A percentile compares a stretch with the other conserved stretches of the same genome.
Conservation (phyloP, 179 eudicot species). For the Heliamphora pulchella region DNA sequence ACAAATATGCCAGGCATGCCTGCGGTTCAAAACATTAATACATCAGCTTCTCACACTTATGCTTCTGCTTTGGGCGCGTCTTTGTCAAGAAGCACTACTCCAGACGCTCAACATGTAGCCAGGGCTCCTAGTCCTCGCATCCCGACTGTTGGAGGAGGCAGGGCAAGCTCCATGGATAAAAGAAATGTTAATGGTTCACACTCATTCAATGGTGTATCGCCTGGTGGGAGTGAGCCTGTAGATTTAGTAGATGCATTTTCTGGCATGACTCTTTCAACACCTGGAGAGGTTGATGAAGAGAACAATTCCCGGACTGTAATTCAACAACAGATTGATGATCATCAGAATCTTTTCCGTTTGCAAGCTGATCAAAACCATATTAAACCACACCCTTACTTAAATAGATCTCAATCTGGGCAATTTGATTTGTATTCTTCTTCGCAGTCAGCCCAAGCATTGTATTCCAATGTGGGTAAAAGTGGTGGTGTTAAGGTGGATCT, state of each 20-base stretch:
- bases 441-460: constrained; percentile 26
- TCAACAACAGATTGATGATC: constrained; percentile 38
- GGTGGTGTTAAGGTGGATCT: constrained; percentile 31
- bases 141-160: constrained; percentile 57
- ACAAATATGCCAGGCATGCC: constrained; percentile 35
- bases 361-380: constrained; percentile 34
- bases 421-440: constrained; percentile 27
- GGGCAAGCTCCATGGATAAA: constrained; percentile 40
- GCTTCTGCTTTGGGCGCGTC: constrained; percentile 71
- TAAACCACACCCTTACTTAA: constrained; percentile 35
- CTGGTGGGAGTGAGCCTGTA: constrained; percentile 30
- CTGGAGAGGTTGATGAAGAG: constrained; percentile 39
- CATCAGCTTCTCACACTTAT: constrained; percentile 55
- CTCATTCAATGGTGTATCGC: constrained; percentile 37
- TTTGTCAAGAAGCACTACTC: constrained; percentile 74
- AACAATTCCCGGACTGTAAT: constrained; percentile 29
- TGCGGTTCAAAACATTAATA: constrained; percentile 27
- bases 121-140: constrained; percentile 30
- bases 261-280: constrained; percentile 44
- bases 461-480: constrained; percentile 25
- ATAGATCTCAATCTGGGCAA: constrained; percentile 34
- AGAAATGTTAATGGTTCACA: constrained; percentile 32
- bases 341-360: constrained; percentile 37
- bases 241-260: constrained; percentile 51
- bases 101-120: constrained; percentile 67